Evolutionary conservation across 192 early-diverging fungal species (phyloP), one percentile per base, ranked within the genome.

Genomic region (Umbelopsis ramanniana): DNA sequence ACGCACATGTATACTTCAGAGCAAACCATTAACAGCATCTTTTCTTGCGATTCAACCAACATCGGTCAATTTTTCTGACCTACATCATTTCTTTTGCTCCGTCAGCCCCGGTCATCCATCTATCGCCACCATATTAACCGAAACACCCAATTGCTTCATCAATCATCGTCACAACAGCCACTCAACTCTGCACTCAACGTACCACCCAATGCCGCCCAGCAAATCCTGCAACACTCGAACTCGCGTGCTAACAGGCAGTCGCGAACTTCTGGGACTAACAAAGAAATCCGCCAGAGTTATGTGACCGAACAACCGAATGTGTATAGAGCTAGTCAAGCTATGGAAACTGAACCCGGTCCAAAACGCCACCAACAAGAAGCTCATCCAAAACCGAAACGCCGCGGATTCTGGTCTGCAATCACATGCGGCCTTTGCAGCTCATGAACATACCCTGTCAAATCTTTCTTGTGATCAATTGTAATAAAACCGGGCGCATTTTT

Each of bases 171-270:
- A 63, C 57, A 63, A 35, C 57, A 63, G 17, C 57, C 57, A 17
- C 57, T 63, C 33, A 63, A 63, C 26, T 63, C 57, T 37, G 57
- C 57, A 6, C 57, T 63, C 14, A 63, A 63, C 33, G 57, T 63
- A 63, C 57, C 57, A 14, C 57, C 57, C 7, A 63, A 63, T 63
- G 33, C 57, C 12, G 57, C 57, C 14, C 57, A 63, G 33, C 57
- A 63, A 6, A 29, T 63, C 5, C 26, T 63, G 57, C 57, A 63
- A n/a, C 57, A 63, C 57, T 63, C 57, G 14, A 63, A 15, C 57
- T 63, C 57, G 26, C 57, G 57, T 63, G 26, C 57, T 4, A 63
- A 63, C 57, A 63, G 57, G 33, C 57, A 63, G 57, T 63, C 57
- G 19, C 24, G 57, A 63, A 63, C 23, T 37, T 63, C 57, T 14